Evolutionary conservation across 495 filamentous ascomycete species (phyloP), one percentile per base, ranked within the genome.

Genomic region (Trichoderma orchidacearum): DNA sequence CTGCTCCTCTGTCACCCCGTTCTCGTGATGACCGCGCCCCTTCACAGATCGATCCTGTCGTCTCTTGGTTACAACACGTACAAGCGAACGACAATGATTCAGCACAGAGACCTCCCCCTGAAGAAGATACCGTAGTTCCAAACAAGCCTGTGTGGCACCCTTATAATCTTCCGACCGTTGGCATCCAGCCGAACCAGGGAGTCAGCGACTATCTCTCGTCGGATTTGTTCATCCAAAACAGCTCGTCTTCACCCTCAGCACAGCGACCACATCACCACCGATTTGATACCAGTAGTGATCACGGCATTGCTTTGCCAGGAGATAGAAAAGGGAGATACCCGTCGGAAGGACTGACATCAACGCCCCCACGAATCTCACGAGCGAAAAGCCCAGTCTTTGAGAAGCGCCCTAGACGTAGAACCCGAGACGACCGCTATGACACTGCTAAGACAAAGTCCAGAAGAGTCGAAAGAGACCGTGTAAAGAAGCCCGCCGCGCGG

Each of bases 341-440:
- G 9, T 5, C 38, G 18, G 12, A 8, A 25, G 9, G 7, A 3
- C 18, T 7, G 11, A 3, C n/a, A 2, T 48, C 38, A n/a, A 48
- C 38, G 21, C 17, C 38, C 1, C 18, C 38, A n/a, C 7, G 11
- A 7, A n/a, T 3, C 27, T 25, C 18, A 9, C 11, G 8, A 9
- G 18, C n/a, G 9, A 25, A 25, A 21, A 9, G 13, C 5, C 1
- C 34, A 13, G 11, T 35, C 18, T 89, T 83, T 58, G 77, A 83
- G 53, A 81, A 75, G 61, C 74, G 75, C 52, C 69, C 78, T 45
- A 78, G 86, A 35, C 74, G 76, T 60, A 88, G 82, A 65, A 85
- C 82, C 15, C 75, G 72, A 38, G 70, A 76, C 15, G 77, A 85
- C 60, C 80, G 70, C 57, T 83, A 77, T 58, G 64, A 83, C 11